Conservation (phyloP, 495 filamentous ascomycete genomes). For the Aspergillus cavernicola region DNA sequence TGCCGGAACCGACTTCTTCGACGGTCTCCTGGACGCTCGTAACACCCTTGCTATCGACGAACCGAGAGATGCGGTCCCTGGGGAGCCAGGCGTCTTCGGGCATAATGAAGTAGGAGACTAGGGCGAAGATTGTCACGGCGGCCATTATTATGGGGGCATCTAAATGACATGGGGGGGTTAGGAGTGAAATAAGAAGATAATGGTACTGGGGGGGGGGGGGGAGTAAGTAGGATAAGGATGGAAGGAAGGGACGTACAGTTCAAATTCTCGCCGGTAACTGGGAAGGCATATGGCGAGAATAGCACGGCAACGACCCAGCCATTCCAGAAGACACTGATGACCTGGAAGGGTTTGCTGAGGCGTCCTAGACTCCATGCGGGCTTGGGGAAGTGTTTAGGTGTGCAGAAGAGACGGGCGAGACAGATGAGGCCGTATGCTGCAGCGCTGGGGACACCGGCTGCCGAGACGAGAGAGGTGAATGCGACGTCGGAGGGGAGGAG, state of each 20-base stretch:
- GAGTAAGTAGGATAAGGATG: no score
- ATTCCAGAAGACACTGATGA: conserved; percentile 49
- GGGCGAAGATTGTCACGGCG: conserved; percentile 44
- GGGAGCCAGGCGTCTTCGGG: conserved; percentile 47
- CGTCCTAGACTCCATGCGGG: conserved; percentile 43
- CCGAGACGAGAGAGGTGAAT: conserved; percentile 52
- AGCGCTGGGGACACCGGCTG: conserved; percentile 49
- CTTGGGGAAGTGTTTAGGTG: conserved; percentile 43
- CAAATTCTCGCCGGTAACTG: conserved; percentile 41
- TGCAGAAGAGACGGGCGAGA: conserved; percentile 47
- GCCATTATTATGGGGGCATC: conserved; percentile 50
- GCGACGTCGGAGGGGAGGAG: conserved; percentile 51
- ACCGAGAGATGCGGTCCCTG: conserved; percentile 38
- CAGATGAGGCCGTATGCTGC: conserved; percentile 54
- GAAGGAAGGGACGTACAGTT: conserved; percentile 36
- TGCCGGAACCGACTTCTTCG: conserved; percentile 11
- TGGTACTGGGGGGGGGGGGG: no score
- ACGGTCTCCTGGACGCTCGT: conserved; percentile 22
- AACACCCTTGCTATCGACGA: conserved; percentile 44
- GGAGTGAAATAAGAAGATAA: no score
- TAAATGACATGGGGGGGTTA: conserved; percentile 8
- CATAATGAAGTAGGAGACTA: conserved; percentile 47
- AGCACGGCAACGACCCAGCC: conserved; percentile 48
- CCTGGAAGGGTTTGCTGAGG: conserved; percentile 45
- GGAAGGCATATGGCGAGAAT: conserved; percentile 45